phyloP scores from a whole-genome alignment of 2,329 filamentous ascomycete species.

The Apiospora arundinis region DNA sequence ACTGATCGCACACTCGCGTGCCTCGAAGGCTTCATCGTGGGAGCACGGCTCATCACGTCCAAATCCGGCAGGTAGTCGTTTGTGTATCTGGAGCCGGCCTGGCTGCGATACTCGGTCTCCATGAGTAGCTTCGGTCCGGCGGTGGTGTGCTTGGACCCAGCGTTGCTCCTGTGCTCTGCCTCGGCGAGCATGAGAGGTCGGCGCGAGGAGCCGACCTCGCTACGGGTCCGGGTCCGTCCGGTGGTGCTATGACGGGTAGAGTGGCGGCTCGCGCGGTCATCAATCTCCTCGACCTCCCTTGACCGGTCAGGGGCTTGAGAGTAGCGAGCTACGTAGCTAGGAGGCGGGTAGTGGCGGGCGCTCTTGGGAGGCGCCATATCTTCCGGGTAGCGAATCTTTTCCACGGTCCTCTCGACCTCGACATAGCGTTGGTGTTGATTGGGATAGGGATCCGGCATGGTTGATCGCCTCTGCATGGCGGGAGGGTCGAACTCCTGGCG shows the following conservation, averaged over 20 bases:
- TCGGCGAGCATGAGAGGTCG: conserved; percentile 49
- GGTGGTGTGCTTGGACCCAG: conserved; percentile 42
- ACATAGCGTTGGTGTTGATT: conserved; percentile 44
- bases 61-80: conserved; percentile 17
- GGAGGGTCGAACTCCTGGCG: conserved; percentile 50
- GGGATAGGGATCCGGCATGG: conserved; percentile 49
- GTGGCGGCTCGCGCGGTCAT: conserved; percentile 49
- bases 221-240: conserved; percentile 47
- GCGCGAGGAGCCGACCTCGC: conserved; percentile 44
- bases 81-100: conserved; percentile 34
- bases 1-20: conserved; percentile 22
- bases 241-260: conserved; percentile 44
- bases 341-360: conserved; percentile 39
- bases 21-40: conserved; percentile 21
- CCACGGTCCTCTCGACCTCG: conserved; percentile 45
- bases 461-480: conserved; percentile 50
- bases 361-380: conserved; percentile 39
- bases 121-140: conserved; percentile 36
- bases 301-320: conserved; percentile 39
- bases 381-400: conserved; percentile 47
- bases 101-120: conserved; percentile 37
- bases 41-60: conserved; percentile 22
- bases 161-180: conserved; percentile 49
- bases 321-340: conserved; percentile 45
- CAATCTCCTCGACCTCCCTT: conserved; percentile 45